Conservation (phyloP, 2,329 filamentous ascomycete species). For the Fonsecaea nubica region DNA sequence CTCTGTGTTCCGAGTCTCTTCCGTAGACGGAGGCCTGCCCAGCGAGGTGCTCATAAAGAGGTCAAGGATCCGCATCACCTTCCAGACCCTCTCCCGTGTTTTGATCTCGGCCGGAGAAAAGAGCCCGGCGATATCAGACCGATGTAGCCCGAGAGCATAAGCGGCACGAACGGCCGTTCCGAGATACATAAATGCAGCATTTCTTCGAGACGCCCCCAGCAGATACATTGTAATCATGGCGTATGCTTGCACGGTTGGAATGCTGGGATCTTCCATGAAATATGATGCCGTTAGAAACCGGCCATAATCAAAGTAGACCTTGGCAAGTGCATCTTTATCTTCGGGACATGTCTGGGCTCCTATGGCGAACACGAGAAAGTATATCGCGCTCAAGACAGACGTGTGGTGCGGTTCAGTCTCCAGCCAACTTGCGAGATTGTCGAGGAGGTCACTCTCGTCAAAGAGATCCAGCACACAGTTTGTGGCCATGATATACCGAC, state of each 20-base stretch:
- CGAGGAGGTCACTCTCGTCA: slow-evolving; percentile 42
- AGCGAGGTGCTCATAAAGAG: slow-evolving; percentile 35
- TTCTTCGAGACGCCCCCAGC: slow-evolving; percentile 46
- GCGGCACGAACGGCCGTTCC: slow-evolving; percentile 51
- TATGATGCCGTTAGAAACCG: slow-evolving; percentile 45
- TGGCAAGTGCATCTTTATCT: slow-evolving; percentile 45
- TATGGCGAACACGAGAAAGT: slow-evolving; percentile 58
- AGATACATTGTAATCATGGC: slow-evolving; percentile 50
- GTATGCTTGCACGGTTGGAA: slow-evolving; percentile 50
- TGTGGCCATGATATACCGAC: slow-evolving; percentile 44
- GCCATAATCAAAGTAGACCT: slow-evolving; percentile 47
- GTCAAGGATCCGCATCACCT: slow-evolving; percentile 34
- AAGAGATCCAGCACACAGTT: slow-evolving; percentile 46
- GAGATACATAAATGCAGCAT: slow-evolving; percentile 50
- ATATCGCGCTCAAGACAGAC: slow-evolving; percentile 51
- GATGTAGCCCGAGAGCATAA: slow-evolving; percentile 59
- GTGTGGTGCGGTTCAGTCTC: slow-evolving; percentile 45
- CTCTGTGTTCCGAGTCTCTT: slow-evolving; percentile 35
- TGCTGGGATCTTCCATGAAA: slow-evolving; percentile 51
- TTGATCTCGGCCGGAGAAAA: slow-evolving; percentile 51
- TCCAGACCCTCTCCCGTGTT: slow-evolving; percentile 47
- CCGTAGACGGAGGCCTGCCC: slow-evolving; percentile 31
- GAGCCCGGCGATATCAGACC: slow-evolving; percentile 57
- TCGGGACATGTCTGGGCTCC: slow-evolving; percentile 49
- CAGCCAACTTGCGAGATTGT: slow-evolving; percentile 43